Percentiles rank a stretch among this genome's conserved stretches.
These are phyloP conservation scores for Linnemannia schmuckeri DNA, from an alignment of 192 early-diverging fungal species.

Conservation along the genomic window DNA sequence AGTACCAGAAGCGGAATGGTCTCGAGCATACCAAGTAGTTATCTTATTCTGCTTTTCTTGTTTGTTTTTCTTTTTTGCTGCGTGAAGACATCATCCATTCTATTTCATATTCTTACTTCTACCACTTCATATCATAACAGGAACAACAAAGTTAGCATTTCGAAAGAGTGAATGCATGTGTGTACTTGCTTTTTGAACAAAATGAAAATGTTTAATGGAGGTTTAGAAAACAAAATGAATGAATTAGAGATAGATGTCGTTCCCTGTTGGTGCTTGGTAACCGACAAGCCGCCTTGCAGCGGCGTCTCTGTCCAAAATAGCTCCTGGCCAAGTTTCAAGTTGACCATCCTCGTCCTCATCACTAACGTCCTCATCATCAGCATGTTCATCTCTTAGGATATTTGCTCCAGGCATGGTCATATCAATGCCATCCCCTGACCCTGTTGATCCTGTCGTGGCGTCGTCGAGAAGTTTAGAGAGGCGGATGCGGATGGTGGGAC, in stretches of 20 bases:
- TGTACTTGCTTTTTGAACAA: neutral
- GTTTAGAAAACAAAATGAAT: neutral
- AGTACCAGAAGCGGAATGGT: constrained; percentile 32
- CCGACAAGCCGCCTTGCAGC: constrained; percentile 47
- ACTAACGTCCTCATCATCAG: constrained; percentile 6
- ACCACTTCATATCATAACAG: neutral
- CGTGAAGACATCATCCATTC: neutral
- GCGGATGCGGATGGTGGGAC: constrained; percentile 47
- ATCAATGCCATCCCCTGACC: constrained; percentile 12
- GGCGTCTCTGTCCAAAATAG: constrained; percentile 46
- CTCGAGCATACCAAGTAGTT: constrained; percentile 5
- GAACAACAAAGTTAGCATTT: neutral
- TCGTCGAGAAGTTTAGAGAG: constrained; percentile 20
- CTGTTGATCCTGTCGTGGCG: neutral
- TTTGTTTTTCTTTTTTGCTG: neutral
- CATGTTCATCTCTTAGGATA: constrained; percentile 39
- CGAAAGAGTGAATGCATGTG: neutral
- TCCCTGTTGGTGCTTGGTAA: constrained; percentile 48
- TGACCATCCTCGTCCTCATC: constrained; percentile 11
- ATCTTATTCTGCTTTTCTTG: neutral
- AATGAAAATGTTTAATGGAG: neutral
- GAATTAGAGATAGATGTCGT: constrained; percentile 47
- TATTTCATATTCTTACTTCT: constrained; percentile 1
- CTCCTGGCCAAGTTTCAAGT: constrained; percentile 42
- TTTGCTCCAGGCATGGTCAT: constrained; percentile 26